Percentiles rank a stretch among this genome's conserved stretches.
These are phyloP conservation scores for Trichoderma oligosporum DNA, from an alignment of 2,329 filamentous ascomycete species.

Conservation along the genomic window DNA sequence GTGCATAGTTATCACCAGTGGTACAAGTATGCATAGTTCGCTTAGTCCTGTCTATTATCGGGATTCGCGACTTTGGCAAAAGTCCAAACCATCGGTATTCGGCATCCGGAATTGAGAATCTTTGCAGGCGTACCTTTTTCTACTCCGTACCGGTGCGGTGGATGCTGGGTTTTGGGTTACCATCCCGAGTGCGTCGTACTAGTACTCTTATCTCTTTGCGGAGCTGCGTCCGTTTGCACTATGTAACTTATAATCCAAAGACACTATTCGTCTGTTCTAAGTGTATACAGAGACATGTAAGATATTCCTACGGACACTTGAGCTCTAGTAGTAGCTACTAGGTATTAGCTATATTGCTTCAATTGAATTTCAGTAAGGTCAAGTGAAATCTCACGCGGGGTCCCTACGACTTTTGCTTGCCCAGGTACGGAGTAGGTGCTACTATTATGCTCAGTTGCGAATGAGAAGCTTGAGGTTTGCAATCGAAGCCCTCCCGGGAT, in stretches of 20 bases:
- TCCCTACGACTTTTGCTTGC: no score
- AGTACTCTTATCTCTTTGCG: neutral
- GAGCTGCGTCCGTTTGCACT: neutral
- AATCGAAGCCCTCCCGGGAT: slow-evolving; percentile 3
- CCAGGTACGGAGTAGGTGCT: no score
- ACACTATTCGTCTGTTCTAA: no score
- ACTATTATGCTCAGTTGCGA: no score
- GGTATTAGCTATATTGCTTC: no score
- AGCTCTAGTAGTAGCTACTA: no score
- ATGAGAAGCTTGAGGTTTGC: slow-evolving; percentile 6
- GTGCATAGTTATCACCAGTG: no score
- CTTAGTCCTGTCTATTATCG: neutral
- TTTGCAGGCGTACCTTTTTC: neutral
- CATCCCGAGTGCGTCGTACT: neutral
- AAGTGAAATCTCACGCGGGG: no score
- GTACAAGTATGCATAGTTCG: neutral
- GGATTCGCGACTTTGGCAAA: neutral
- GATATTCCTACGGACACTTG: no score
- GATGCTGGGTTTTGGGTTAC: slow-evolving; percentile 5
- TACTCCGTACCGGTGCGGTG: neutral
- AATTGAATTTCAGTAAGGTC: no score
- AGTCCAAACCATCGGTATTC: neutral
- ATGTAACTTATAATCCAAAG: neutral
- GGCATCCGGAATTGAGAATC: neutral
- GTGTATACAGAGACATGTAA: no score